These are phyloP conservation scores for Yamadazyma atmosphaerica DNA, from an alignment of 1,139 yeast genomes.

Conservation along the genomic window DNA sequence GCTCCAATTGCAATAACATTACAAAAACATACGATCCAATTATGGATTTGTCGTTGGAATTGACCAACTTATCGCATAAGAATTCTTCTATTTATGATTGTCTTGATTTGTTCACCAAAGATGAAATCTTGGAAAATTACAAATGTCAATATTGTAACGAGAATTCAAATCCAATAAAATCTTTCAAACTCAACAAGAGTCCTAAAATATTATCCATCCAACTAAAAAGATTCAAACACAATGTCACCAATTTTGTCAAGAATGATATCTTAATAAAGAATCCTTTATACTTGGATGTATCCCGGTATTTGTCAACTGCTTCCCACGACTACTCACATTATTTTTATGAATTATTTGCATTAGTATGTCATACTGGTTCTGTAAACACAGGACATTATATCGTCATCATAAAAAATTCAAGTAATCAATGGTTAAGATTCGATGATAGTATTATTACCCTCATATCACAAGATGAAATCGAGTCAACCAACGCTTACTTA, in stretches of 20 bases:
- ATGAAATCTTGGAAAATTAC: conserved; percentile 76
- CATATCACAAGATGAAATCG: conserved; percentile 63
- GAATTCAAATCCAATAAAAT: conserved; percentile 66
- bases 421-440: conserved; percentile 83
- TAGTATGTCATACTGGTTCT: conserved; percentile 86
- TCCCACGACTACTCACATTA: conserved; percentile 7
- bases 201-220: conserved; percentile 85
- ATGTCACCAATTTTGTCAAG: conserved; percentile 60
- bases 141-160: conserved; percentile 66
- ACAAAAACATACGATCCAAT: conserved; percentile 83
- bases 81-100: conserved; percentile 56
- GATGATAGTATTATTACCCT: conserved; percentile 86
- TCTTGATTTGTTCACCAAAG: conserved; percentile 70
- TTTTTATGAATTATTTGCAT: conserved; percentile 76
- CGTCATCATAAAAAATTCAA: conserved; percentile 68
- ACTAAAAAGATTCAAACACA: conserved; percentile 84
- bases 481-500: conserved; percentile 72
- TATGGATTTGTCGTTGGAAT: conserved; percentile 83
- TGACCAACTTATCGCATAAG: conserved; percentile 29
- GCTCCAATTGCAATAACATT: conserved; percentile 64
- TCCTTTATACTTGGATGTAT: conserved; percentile 72
- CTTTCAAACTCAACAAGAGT: conserved; percentile 61
- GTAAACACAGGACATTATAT: conserved; percentile 95
- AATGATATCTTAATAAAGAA: conserved; percentile 72
- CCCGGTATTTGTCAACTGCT: conserved; percentile 52